These are phyloP conservation scores for Posidonia australis DNA, from an alignment of 106 monocot species.

Conservation along the genomic window DNA sequence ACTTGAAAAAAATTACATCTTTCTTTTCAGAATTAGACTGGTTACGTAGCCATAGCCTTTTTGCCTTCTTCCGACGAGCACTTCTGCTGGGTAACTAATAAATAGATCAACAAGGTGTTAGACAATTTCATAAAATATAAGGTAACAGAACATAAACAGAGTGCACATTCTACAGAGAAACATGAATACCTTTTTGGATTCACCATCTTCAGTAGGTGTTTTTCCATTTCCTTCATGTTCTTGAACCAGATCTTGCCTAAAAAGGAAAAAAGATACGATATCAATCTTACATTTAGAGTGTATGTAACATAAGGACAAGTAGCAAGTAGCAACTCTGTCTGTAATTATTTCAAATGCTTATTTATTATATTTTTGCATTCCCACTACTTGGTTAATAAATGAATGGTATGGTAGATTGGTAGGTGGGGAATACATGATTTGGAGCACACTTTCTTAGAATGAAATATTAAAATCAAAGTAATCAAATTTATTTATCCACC, in stretches of 20 bases:
- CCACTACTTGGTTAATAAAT: too few relatives aligned
- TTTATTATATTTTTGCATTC: too few relatives aligned
- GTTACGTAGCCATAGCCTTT: constrained; percentile 32
- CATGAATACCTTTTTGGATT: constrained; percentile 5
- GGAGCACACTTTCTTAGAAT: too few relatives aligned
- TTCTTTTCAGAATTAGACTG: constrained; percentile 16
- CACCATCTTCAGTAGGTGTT: constrained; percentile 1
- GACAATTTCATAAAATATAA: background rate
- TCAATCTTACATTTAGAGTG: background rate
- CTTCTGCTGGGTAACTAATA: constrained; percentile 52
- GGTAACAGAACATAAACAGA: background rate
- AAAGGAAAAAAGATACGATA: background rate
- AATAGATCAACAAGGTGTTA: constrained; percentile 1
- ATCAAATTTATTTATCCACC: too few relatives aligned
- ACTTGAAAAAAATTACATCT: constrained; percentile 12
- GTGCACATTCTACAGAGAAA: background rate
- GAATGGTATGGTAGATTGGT: too few relatives aligned
- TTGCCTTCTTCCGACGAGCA: constrained; percentile 61
- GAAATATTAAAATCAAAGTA: too few relatives aligned
- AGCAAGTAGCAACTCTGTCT: too few relatives aligned
- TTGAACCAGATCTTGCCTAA: background rate
- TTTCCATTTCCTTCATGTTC: constrained; percentile 2
- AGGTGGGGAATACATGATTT: too few relatives aligned
- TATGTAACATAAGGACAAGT: too few relatives aligned
- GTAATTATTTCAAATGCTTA: too few relatives aligned